Percentiles rank a stretch among this genome's conserved stretches.
phyloP scores from a whole-genome alignment of 129 eudicot species.

The Mikania micrantha region DNA sequence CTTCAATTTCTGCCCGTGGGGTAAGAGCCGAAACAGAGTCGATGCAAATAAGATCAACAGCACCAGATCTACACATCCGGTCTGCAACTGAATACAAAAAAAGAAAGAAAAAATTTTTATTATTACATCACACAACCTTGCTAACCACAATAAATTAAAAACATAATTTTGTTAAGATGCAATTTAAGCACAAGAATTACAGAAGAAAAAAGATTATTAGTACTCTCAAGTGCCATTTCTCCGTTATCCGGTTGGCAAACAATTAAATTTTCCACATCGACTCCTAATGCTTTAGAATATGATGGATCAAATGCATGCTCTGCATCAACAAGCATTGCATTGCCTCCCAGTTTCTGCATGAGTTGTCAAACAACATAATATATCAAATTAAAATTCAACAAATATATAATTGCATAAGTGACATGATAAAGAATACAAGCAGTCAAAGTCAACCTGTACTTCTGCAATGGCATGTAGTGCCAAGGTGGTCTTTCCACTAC shows the following conservation, averaged over 20 bases:
- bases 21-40: constrained; percentile 99
- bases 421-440: background rate
- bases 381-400: background rate
- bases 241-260: constrained; percentile 99
- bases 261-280: constrained; percentile 90
- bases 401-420: background rate
- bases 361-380: background rate
- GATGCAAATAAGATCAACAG: constrained; percentile 91
- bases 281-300: constrained; percentile 93
- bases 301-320: constrained; percentile 99
- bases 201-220: constrained; percentile 19
- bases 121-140: constrained; percentile 9
- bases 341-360: constrained; percentile 80
- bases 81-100: constrained; percentile 66
- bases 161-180: background rate
- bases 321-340: constrained; percentile 99
- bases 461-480: constrained; percentile 99
- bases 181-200: constrained; percentile 14
- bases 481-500: constrained; percentile 97
- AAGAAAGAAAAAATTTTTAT: background rate
- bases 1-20: constrained; percentile 99
- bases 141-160: background rate
- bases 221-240: constrained; percentile 99
- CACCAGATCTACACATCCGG: constrained; percentile 99
- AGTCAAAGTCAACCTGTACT: constrained; percentile 67